phyloP scores from a whole-genome alignment of 2,329 filamentous ascomycete genomes.

The Knoxdaviesia proteae region DNA sequence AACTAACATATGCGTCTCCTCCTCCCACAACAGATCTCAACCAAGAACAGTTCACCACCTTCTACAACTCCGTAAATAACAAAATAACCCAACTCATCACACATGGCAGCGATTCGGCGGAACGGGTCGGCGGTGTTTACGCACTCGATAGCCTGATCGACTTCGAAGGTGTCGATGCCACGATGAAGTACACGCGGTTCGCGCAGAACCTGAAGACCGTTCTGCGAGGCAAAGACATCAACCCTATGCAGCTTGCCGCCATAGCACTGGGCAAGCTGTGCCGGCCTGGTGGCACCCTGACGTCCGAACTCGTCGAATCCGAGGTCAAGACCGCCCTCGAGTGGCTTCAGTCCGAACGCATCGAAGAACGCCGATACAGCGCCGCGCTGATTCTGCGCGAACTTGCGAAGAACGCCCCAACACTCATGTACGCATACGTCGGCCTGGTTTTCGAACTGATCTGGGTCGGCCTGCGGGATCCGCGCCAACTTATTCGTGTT shows the following conservation, averaged over 20 bases:
- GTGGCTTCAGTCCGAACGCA: conserved; percentile 86
- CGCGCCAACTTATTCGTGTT: conserved; percentile 74
- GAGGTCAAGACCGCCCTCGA: conserved; percentile 93
- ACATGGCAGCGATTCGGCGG: conserved; percentile 67
- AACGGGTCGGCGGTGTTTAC: conserved; percentile 78
- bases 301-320: conserved; percentile 86
- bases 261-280: conserved; percentile 78
- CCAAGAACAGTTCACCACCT: conserved; percentile 50
- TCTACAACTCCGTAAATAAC: conserved; percentile 35
- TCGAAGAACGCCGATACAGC: conserved; percentile 83
- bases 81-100: conserved; percentile 48
- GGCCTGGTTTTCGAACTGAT: conserved; percentile 90
- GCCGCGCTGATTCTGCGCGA: conserved; percentile 82
- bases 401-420: conserved; percentile 79
- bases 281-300: conserved; percentile 77
- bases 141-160: conserved; percentile 86
- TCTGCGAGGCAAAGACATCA: conserved; percentile 74
- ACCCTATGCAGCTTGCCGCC: conserved; percentile 77
- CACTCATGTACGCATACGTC: conserved; percentile 87
- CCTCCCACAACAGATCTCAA: conserved; percentile 39
- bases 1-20: too few species aligned
- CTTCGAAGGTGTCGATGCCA: conserved; percentile 86
- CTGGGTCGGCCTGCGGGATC: conserved; percentile 82
- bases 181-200: conserved; percentile 85
- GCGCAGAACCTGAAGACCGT: conserved; percentile 76